phyloP scores from a whole-genome alignment of 495 filamentous ascomycete species.

The Aspergillus sclerotiicarbonarius region DNA sequence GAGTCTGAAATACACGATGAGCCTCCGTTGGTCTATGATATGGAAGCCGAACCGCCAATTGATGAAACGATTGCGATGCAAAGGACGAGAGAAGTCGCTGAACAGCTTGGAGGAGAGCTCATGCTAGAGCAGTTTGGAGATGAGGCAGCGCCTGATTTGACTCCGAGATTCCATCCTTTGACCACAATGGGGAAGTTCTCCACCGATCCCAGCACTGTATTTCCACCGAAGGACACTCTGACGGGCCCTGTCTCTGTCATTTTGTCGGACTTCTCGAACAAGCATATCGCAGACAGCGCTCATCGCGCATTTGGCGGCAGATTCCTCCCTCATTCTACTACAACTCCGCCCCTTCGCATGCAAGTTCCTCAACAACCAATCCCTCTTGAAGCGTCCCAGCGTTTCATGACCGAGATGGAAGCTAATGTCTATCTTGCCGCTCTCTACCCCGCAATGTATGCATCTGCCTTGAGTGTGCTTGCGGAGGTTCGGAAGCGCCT shows the following conservation, averaged over 20 bases:
- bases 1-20: conserved; percentile 28
- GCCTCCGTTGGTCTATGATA: conserved; percentile 37
- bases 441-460: conserved; percentile 78
- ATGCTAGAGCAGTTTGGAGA: conserved; percentile 47
- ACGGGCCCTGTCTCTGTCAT: conserved; percentile 65
- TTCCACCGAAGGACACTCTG: conserved; percentile 63
- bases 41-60: conserved; percentile 31
- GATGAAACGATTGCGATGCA: conserved; percentile 34
- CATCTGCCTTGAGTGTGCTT: conserved; percentile 67
- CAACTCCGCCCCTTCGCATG: conserved; percentile 49
- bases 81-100: conserved; percentile 44
- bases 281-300: conserved; percentile 70
- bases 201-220: conserved; percentile 68
- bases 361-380: conserved; percentile 65
- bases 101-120: conserved; percentile 48
- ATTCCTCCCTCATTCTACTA: conserved; percentile 69
- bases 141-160: conserved; percentile 47
- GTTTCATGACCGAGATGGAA: conserved; percentile 78
- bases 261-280: conserved; percentile 62
- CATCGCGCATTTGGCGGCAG: conserved; percentile 69
- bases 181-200: conserved; percentile 62
- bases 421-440: conserved; percentile 79
- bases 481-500: conserved; percentile 84
- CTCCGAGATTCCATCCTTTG: conserved; percentile 57
- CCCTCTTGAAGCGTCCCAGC: conserved; percentile 64